Conservation (phyloP, 305 asterid species). For the Rubia occidens region DNA sequence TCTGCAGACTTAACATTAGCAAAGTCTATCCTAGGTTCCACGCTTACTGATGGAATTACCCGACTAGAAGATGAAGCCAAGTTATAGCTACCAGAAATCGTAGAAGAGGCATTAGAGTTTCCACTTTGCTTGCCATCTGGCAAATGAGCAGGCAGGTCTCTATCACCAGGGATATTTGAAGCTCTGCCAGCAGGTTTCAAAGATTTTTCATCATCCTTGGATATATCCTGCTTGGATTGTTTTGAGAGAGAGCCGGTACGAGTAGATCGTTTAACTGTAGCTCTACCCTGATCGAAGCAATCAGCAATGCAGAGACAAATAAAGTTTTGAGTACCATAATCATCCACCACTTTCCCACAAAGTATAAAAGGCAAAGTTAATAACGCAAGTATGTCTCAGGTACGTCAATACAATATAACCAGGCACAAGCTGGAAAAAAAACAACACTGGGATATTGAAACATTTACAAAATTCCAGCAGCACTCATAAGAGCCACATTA, state of each 20-base stretch:
- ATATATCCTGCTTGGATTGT: constrained; percentile 63
- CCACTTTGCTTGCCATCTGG: constrained; percentile 31
- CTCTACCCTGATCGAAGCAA: constrained; percentile 47
- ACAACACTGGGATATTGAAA: background rate
- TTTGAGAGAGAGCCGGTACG: constrained; percentile 53
- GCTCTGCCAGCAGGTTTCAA: constrained; percentile 48
- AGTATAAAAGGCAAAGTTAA: background rate
- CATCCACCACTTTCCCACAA: background rate
- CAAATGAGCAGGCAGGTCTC: constrained; percentile 20
- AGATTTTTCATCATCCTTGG: constrained; percentile 66
- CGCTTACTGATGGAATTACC: constrained; percentile 37
- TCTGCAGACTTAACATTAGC: constrained; percentile 43
- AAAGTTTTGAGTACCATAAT: background rate
- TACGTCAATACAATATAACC: background rate
- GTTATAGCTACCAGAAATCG: constrained; percentile 45
- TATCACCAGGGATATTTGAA: constrained; percentile 39
- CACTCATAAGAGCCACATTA: background rate
- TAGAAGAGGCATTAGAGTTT: constrained; percentile 34
- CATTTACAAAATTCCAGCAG: background rate
- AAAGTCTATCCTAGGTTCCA: constrained; percentile 50
- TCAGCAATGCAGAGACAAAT: background rate
- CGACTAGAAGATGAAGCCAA: constrained; percentile 36
- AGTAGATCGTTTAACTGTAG: constrained; percentile 50
- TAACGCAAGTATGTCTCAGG: background rate
- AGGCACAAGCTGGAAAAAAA: background rate